These are phyloP conservation scores for Colletotrichum incanum DNA, from an alignment of 2,329 filamentous ascomycete genomes.

Conservation along the genomic window DNA sequence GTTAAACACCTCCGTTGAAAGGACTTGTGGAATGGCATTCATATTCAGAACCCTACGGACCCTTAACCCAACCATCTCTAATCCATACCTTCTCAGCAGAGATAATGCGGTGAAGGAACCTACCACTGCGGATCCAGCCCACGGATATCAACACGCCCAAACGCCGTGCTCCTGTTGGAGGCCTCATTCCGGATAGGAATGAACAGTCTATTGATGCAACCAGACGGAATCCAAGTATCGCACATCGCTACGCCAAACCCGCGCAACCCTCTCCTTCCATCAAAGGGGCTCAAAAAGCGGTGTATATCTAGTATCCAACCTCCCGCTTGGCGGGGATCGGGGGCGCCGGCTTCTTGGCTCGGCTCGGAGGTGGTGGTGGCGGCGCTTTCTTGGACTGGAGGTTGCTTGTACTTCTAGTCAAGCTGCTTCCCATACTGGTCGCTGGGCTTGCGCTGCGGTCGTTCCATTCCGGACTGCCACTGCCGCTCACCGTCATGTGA, in stretches of 20 bases:
- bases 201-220: constrained; percentile 41
- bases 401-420: constrained; percentile 61
- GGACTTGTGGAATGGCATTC: constrained; percentile 1
- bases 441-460: constrained; percentile 69
- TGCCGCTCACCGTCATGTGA: constrained; percentile 65
- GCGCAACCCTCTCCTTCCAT: neutral
- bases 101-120: constrained; percentile 28
- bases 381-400: constrained; percentile 57
- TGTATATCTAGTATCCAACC: constrained; percentile 48
- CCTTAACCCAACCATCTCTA: constrained; percentile 20
- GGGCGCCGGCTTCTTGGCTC: constrained; percentile 69
- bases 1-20: neutral
- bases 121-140: constrained; percentile 38
- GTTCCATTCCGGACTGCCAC: constrained; percentile 66
- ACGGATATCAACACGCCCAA: constrained; percentile 42
- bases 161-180: constrained; percentile 39
- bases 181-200: constrained; percentile 27
- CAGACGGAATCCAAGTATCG: constrained; percentile 11
- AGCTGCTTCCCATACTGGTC: constrained; percentile 70
- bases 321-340: constrained; percentile 56
- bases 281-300: constrained; percentile 3
- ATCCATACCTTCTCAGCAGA: constrained; percentile 20
- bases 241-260: constrained; percentile 8
- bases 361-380: constrained; percentile 63
- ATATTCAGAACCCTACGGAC: constrained; percentile 21